Conservation (phyloP, 176 grass and related monocot species). For the Juncus effusus region DNA sequence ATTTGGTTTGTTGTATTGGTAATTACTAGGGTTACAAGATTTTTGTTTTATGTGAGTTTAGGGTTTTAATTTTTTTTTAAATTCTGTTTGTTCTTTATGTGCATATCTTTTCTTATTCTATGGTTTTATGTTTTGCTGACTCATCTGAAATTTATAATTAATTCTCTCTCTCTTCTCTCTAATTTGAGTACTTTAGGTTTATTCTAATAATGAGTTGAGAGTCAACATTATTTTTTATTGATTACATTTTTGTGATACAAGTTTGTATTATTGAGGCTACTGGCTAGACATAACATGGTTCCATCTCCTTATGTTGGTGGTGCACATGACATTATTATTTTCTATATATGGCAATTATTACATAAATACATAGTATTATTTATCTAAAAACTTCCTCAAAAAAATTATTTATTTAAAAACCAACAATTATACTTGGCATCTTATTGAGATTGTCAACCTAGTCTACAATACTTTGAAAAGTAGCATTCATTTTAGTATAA, state of each 20-base stretch:
- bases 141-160: conserved; percentile 4
- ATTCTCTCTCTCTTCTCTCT: background rate
- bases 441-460: too few relatives aligned
- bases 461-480: too few relatives aligned
- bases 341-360: background rate
- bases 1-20: conserved; percentile 5
- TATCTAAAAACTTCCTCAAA: too few relatives aligned
- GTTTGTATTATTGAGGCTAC: background rate
- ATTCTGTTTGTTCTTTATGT: conserved; percentile 5
- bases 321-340: conserved; percentile 26
- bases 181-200: background rate
- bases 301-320: conserved; percentile 14
- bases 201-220: background rate
- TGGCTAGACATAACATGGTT: conserved; percentile 20
- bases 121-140: conserved; percentile 17
- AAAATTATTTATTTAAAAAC: too few relatives aligned
- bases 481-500: too few relatives aligned
- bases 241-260: background rate
- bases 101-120: conserved; percentile 11
- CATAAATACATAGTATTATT: background rate
- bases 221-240: background rate
- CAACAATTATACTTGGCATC: too few relatives aligned
- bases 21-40: conserved; percentile 22
- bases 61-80: conserved; percentile 15
- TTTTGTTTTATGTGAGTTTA: conserved; percentile 3